Conservation (phyloP, 768 basidiomycete species). For the Pisolithus microcarpus region DNA sequence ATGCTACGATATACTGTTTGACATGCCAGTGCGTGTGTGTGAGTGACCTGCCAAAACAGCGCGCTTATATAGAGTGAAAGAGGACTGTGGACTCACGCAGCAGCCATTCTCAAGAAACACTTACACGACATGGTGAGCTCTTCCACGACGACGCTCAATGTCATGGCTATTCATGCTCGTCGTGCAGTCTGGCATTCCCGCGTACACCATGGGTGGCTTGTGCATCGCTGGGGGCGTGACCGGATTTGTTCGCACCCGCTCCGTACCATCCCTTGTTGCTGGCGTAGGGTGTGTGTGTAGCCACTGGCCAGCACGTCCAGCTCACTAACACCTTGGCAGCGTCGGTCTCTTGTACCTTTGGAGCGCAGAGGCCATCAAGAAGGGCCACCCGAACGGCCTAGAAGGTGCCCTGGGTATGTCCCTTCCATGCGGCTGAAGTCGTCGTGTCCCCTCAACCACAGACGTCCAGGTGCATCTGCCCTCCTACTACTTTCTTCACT, state of each 20-base stretch:
- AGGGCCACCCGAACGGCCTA: conserved; percentile 64
- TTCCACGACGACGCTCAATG: neutral
- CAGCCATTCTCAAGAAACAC: too few relatives aligned
- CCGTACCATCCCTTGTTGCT: conserved; percentile 76
- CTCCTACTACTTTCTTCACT: conserved; percentile 67
- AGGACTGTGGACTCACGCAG: too few relatives aligned
- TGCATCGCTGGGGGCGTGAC: conserved; percentile 73
- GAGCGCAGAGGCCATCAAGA: conserved; percentile 71
- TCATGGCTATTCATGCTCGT: conserved; percentile 18
- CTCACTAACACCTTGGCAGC: conserved; percentile 27
- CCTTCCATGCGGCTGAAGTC: neutral
- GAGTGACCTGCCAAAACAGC: too few relatives aligned
- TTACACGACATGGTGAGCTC: conserved; percentile 21
- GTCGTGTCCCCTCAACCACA: neutral
- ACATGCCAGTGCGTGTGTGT: neutral
- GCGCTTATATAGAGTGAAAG: too few relatives aligned
- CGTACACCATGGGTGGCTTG: conserved; percentile 67
- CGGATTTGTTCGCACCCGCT: conserved; percentile 65
- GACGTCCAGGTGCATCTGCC: conserved; percentile 59
- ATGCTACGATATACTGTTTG: neutral
- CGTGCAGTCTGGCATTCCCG: conserved; percentile 71
- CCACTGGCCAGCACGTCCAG: neutral
- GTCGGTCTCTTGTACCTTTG: conserved; percentile 76
- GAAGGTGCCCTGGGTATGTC: conserved; percentile 71
- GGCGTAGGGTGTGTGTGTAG: conserved; percentile 67